Percentiles rank a stretch among this genome's conserved stretches.
Evolutionary conservation across 352 stramenopile genomes (phyloP).

Genomic region (Saprolegnia diclina): DNA sequence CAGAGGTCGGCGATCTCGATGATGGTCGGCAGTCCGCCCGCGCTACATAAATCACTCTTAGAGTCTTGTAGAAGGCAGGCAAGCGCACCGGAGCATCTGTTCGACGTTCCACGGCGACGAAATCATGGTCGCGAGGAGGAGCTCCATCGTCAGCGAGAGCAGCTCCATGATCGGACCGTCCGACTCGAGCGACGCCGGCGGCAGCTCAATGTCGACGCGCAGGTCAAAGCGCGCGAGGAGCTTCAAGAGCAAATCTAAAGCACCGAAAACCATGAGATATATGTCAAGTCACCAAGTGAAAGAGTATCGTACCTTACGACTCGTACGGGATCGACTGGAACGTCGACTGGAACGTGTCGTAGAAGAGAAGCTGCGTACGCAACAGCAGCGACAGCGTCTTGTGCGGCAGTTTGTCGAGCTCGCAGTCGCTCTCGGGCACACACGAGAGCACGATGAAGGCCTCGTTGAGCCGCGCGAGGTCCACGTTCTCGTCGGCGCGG

Average conservation of each 20-base stretch:
- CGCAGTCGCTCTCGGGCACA: conserved; percentile 14
- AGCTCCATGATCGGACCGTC: conserved; percentile 18
- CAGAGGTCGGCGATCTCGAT: conserved; percentile 22
- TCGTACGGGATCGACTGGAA: conserved; percentile 25
- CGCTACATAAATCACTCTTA: neutral
- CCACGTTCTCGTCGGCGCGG: neutral
- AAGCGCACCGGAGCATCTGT: conserved; percentile 18
- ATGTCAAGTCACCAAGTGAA: neutral
- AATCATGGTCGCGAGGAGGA: conserved; percentile 22
- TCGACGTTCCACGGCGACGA: conserved; percentile 24
- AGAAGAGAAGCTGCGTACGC: conserved; percentile 21
- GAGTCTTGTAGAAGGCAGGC: too few species aligned
- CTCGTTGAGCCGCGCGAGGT: conserved; percentile 12
- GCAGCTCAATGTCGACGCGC: conserved; percentile 17
- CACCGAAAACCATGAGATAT: neutral
- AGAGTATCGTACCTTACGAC: conserved; percentile 4
- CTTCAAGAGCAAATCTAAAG: conserved; percentile 24
- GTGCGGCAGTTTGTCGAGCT: conserved; percentile 22
- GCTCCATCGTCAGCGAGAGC: conserved; percentile 20
- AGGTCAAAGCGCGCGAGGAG: conserved; percentile 19
- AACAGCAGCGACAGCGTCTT: conserved; percentile 21
- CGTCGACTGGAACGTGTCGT: conserved; percentile 19
- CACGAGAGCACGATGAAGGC: conserved; percentile 16
- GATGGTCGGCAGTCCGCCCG: conserved; percentile 10
- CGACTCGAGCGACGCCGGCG: conserved; percentile 7